Evolutionary conservation across 345 rosid genomes (phyloP).

Genomic region (Angophora floribunda): DNA sequence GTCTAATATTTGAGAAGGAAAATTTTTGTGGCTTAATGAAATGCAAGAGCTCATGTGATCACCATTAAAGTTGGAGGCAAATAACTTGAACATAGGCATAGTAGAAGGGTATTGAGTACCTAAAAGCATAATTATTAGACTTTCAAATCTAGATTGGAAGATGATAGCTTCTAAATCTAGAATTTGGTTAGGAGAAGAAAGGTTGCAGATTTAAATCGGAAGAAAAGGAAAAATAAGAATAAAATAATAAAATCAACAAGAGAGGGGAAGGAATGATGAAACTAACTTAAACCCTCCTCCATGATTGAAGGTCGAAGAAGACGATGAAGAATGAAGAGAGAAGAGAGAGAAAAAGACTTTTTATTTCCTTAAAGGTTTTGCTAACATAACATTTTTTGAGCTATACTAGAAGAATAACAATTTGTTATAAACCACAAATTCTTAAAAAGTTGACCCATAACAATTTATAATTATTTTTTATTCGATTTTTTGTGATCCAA

Average conservation of each 20-base stretch:
- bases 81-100: too few species aligned
- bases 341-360: background rate
- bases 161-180: background rate
- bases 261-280: background rate
- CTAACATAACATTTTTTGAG: too few species aligned
- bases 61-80: background rate
- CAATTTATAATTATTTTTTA: too few species aligned
- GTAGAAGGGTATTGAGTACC: too few species aligned
- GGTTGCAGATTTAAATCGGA: fast-evolving
- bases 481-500: too few species aligned
- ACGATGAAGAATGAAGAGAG: background rate
- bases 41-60: background rate
- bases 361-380: too few species aligned
- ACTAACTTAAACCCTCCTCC: background rate
- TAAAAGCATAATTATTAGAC: too few species aligned
- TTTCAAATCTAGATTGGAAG: too few species aligned
- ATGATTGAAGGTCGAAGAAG: background rate
- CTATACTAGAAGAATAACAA: too few species aligned
- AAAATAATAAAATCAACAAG: background rate
- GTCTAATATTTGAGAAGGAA: background rate
- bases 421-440: too few species aligned
- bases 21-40: background rate
- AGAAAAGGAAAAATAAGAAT: background rate
- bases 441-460: too few species aligned
- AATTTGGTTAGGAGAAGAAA: background rate